Conservation (phyloP, 1,284 basidiomycete genomes). For the Prillingera fragicola region DNA sequence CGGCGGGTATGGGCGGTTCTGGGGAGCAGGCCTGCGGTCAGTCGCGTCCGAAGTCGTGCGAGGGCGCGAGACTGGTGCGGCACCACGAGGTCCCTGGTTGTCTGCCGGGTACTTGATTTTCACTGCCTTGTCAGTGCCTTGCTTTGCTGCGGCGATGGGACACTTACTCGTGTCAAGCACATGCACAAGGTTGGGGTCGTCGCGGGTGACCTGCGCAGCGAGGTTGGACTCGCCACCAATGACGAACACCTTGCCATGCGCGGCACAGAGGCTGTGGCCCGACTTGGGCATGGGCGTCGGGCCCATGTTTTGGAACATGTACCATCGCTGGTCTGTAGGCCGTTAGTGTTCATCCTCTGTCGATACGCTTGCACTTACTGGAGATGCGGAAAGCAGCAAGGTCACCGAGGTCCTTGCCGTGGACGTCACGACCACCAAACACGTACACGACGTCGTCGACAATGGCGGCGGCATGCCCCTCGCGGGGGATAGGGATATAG, state of each 20-base stretch:
- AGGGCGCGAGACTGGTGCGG: constrained; percentile 1
- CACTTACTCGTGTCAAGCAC: constrained; percentile 84
- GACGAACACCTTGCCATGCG: constrained; percentile 81
- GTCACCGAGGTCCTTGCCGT: constrained; percentile 93
- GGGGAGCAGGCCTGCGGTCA: constrained; percentile 5
- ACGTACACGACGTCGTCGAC: constrained; percentile 98
- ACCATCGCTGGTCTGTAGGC: constrained; percentile 67
- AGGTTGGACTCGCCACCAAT: constrained; percentile 80
- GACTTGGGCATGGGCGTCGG: constrained; percentile 84
- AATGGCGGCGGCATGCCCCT: constrained; percentile 93
- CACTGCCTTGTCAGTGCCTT: constrained; percentile 52
- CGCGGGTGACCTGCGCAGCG: constrained; percentile 53
- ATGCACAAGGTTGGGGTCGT: constrained; percentile 78
- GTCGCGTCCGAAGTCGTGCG: constrained; percentile 19
- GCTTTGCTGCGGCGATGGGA: too few species aligned
- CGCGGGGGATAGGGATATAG: constrained; percentile 91
- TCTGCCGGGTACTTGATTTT: constrained; percentile 86
- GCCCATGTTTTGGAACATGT: constrained; percentile 99
- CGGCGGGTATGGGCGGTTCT: constrained; percentile 1
- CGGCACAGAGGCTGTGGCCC: constrained; percentile 91
- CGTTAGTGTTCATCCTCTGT: background rate
- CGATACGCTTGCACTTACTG: constrained; percentile 56
- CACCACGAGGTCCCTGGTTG: constrained; percentile 14
- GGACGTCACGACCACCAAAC: constrained; percentile 93
- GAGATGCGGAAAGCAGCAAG: constrained; percentile 94